These are phyloP conservation scores for Salix udensis DNA, from an alignment of 345 rosid genomes.

Conservation along the genomic window DNA sequence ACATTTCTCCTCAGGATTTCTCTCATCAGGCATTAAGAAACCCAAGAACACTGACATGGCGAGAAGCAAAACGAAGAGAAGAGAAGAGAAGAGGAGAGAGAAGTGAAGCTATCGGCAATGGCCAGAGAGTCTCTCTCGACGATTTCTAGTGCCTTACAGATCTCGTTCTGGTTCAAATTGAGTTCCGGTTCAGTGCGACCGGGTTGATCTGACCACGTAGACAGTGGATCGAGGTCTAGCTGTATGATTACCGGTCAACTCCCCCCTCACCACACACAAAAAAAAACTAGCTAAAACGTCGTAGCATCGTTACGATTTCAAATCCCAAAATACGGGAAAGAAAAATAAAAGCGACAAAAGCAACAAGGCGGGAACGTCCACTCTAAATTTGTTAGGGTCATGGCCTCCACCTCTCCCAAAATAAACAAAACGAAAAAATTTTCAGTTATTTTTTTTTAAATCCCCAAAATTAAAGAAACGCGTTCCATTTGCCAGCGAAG, in stretches of 20 bases:
- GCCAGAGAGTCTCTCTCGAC: slow-evolving; percentile 82
- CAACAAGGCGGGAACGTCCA: slow-evolving; percentile 23
- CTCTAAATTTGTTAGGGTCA: slow-evolving; percentile 9
- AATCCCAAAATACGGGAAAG: background rate
- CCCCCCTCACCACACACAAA: too few relatives aligned
- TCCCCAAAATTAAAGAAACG: background rate
- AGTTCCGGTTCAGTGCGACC: slow-evolving; percentile 21
- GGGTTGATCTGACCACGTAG: slow-evolving; percentile 14
- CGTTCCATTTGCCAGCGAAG: background rate
- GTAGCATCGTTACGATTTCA: background rate
- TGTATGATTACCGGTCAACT: background rate
- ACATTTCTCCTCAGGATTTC: slow-evolving; percentile 75
- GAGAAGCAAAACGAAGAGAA: slow-evolving; percentile 49
- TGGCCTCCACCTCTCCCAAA: background rate
- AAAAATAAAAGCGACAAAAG: background rate
- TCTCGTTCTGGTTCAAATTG: slow-evolving; percentile 39
- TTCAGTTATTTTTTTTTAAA: background rate
- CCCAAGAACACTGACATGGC: slow-evolving; percentile 1
- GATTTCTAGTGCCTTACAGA: slow-evolving; percentile 61
- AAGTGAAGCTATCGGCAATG: slow-evolving; percentile 78
- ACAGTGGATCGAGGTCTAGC: slow-evolving; percentile 10
- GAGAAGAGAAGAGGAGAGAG: slow-evolving; percentile 72
- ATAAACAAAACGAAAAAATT: background rate
- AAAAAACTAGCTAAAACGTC: background rate
- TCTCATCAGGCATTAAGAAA: slow-evolving; percentile 51